These are phyloP conservation scores for Fraxinus anomala DNA, from an alignment of 257 asterid genomes.

Conservation along the genomic window DNA sequence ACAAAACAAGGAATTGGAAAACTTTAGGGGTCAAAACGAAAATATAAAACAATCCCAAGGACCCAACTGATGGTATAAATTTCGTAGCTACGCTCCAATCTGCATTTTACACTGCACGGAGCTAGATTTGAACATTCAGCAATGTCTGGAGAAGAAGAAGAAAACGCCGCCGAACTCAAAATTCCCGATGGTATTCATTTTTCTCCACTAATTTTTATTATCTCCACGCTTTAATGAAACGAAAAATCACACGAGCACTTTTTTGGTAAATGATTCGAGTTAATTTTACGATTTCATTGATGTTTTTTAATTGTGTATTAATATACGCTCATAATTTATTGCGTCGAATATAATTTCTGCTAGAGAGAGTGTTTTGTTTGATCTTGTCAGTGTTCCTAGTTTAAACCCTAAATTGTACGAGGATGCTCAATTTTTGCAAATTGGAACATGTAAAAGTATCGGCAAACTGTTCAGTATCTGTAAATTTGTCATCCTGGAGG, in stretches of 20 bases:
- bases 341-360: neutral
- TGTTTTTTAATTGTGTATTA: neutral
- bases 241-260: neutral
- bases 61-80: neutral
- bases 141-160: constrained; percentile 82
- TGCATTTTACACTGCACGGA: neutral
- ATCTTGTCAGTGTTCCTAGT: neutral
- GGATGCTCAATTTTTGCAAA: neutral
- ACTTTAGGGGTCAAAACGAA: neutral
- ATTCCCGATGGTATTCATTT: constrained; percentile 75
- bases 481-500: neutral
- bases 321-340: neutral
- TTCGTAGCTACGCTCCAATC: neutral
- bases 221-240: neutral
- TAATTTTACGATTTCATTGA: constrained; percentile 6
- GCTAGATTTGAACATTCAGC: constrained; percentile 1
- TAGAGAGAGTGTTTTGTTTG: neutral
- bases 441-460: neutral
- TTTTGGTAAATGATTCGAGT: neutral
- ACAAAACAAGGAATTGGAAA: too few species aligned
- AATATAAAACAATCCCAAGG: neutral
- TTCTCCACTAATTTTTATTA: neutral
- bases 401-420: neutral
- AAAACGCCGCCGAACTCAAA: constrained; percentile 83
- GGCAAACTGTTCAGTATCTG: neutral